Evolutionary conservation across 2,329 filamentous ascomycete species (phyloP), one percentile per base, ranked within the genome.

Genomic region (Botrytis byssoidea): DNA sequence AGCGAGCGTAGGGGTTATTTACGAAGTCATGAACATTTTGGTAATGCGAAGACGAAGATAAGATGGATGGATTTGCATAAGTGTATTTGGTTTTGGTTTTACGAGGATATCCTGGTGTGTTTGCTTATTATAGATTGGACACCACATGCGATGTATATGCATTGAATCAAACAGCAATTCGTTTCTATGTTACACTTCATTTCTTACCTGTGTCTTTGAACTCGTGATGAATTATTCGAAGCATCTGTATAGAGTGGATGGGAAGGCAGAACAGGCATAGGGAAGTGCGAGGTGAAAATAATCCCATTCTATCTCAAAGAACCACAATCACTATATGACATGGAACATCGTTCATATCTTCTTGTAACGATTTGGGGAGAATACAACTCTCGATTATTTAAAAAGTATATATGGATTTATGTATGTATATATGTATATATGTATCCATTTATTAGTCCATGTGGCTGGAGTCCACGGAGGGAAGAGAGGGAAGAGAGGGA

Each of bases 21-120:
- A 69, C 66, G 66, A 69, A 57, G 66, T 69, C 37, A 69, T 69
- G 66, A 69, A 69, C 55, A 32, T 69, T 59, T 69, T 42, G 12
- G 25, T 32, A 57, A 69, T 44, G 35, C 7, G 66, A 57, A 32
- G 35, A 44, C 22, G 35, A 32, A 42, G 48, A 44, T 12, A 18
- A 51, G 37, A 69, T 20, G 32, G 35, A 29, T 57, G 35, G 48
- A 29, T 69, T 25, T n/a, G n/a, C n/a, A 42, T 37, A 32, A 32
- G 18, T 10, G 51, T 12, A 5, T 32, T 32, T 57, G 51, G 16
- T 55, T 55, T 37, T 64, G 8, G 35, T 29, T 57, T 69, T 57
- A 40, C 66, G 48, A 59, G 66, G n/a, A 69, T 57, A 59, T 57
- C 37, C 66, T 57, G 29, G 25, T 42, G 25, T 55, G 18, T 22